These are phyloP conservation scores for Neoboletus brunneissimus DNA, from an alignment of 768 basidiomycete species.

Conservation along the genomic window DNA sequence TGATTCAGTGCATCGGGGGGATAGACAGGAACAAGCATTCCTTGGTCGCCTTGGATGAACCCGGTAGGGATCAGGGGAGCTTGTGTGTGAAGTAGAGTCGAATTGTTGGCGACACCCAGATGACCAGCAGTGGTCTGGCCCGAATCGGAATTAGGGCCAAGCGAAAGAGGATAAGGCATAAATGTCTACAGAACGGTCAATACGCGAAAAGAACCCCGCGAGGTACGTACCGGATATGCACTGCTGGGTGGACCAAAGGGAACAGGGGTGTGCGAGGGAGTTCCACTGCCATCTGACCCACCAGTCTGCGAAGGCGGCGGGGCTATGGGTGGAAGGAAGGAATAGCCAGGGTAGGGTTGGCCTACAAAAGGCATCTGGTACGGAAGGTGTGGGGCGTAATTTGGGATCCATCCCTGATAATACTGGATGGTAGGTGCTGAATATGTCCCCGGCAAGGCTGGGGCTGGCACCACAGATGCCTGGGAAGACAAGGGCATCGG, in stretches of 20 bases:
- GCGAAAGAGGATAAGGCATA: slow-evolving; percentile 46
- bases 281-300: slow-evolving; percentile 39
- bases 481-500: slow-evolving; percentile 16
- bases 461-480: slow-evolving; percentile 27
- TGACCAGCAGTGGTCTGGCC: slow-evolving; percentile 23
- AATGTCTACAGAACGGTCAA: slow-evolving; percentile 39
- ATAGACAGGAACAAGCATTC: slow-evolving; percentile 69
- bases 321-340: slow-evolving; percentile 29
- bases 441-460: slow-evolving; percentile 31
- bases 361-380: slow-evolving; percentile 52
- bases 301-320: slow-evolving; percentile 31
- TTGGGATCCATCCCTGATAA: slow-evolving; percentile 53
- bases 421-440: slow-evolving; percentile 43
- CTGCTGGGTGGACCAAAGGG: slow-evolving; percentile 38
- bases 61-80: slow-evolving; percentile 63
- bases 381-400: slow-evolving; percentile 48
- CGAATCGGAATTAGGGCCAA: slow-evolving; percentile 29
- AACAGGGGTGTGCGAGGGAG: slow-evolving; percentile 29
- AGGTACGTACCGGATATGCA: slow-evolving; percentile 47
- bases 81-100: slow-evolving; percentile 31
- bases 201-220: not conserved
- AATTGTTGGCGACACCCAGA: slow-evolving; percentile 15
- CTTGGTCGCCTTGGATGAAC: slow-evolving; percentile 71
- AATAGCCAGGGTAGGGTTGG: slow-evolving; percentile 45
- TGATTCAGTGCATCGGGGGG: slow-evolving; percentile 66